phyloP scores from a whole-genome alignment of 192 early-diverging fungal species.

The Jimgerdemannia lactiflua region DNA sequence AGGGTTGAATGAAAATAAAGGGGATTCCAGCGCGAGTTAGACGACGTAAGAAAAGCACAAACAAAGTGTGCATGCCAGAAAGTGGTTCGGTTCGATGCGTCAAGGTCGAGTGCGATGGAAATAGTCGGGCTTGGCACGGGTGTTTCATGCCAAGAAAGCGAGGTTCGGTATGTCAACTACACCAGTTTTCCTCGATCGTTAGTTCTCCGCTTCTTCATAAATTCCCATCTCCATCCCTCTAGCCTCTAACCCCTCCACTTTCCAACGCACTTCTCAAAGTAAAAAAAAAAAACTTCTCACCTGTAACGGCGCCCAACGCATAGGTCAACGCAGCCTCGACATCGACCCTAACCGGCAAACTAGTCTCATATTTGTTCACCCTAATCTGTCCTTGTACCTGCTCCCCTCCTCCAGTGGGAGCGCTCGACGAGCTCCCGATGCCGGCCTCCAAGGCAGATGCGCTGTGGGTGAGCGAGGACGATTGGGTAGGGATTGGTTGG shows the following conservation, averaged over 20 bases:
- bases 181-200: constrained; percentile 13
- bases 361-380: constrained; percentile 83
- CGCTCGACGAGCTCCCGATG: constrained; percentile 20
- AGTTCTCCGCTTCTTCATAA: constrained; percentile 5
- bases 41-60: too few species aligned
- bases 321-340: constrained; percentile 74
- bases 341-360: constrained; percentile 63
- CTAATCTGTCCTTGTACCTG: constrained; percentile 24
- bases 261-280: too few species aligned
- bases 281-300: constrained; percentile 12
- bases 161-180: constrained; percentile 1
- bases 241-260: too few species aligned
- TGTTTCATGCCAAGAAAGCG: too few species aligned
- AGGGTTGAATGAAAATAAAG: too few species aligned
- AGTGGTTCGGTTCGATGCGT: too few species aligned
- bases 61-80: too few species aligned
- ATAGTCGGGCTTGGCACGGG: too few species aligned
- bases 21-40: too few species aligned
- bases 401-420: constrained; percentile 2
- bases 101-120: too few species aligned
- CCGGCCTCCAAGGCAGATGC: constrained; percentile 17
- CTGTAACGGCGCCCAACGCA: constrained; percentile 50
- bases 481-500: constrained; percentile 1
- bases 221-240: not conserved
- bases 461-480: constrained; percentile 20